Base-by-base conservation (phyloP, 2,329 filamentous ascomycete species). In the Alternaria dauci region DNA sequence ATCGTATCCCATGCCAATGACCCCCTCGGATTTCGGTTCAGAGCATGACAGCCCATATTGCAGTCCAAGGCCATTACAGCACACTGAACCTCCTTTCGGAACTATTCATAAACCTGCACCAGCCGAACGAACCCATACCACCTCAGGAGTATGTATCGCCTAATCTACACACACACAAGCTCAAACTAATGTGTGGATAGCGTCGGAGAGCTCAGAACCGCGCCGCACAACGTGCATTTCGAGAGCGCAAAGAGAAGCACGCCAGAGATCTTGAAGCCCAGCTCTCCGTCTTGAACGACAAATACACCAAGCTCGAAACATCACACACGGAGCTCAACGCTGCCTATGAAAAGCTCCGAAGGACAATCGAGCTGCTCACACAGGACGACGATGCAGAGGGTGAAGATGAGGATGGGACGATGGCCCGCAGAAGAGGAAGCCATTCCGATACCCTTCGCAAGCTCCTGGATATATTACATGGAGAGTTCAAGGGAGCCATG, bases 181-280 rank as follows among this genome's bases (percentile, higher is more conserved):
- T n/a, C 8, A 4, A 18, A 9, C 42, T 75, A 62, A 68, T 64
- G 46, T 18, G 7, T 6, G 6, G 43, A 34, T 70, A 87, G 84
- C 83, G 86, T 47, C 83, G 86, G 61, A 81, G 86, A 71, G 86
- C 86, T 46, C 86, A 88, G 67, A 88, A 88, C 66, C 82, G 86
- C 55, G 86, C 86, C 39, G 88, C 86, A 2, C 86, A 88, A 72
- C 80, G 86, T 59, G 86, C 86, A 1, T 88, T 88, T 70, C 81
- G 86, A 48, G 86, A 89, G 72, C 82, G 87, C 54, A 89, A 88
- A 69, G 86, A 90, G 70, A 87, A 89, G 73, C 85, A 88, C 62
- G 88, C 89, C 69, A 85, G 85, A 62, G 87, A 89, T 66, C 83
- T 90, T 20, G 87, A 89, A 73, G 72, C 80, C 36, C 82, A 87